Base-by-base conservation (phyloP, 1,284 basidiomycete genomes). In the Fomitopsis betulina region DNA sequence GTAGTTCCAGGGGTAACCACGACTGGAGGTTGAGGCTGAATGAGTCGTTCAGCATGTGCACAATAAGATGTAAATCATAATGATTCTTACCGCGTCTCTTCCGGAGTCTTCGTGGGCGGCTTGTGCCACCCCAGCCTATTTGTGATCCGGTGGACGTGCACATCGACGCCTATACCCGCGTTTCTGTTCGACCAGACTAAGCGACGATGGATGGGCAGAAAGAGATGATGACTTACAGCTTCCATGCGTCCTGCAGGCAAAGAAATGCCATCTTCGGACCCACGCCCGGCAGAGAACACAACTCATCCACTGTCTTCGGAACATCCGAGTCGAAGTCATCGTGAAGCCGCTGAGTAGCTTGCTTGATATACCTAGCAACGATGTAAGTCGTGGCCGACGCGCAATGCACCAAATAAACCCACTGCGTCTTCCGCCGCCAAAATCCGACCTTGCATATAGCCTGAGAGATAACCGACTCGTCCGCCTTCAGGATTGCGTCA, bases 241-340 rank as follows among this genome's bases (percentile, higher is more conserved):
- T 81, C 94, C 95, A 97, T 15, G 87, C 93, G 51, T 84, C 81
- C 62, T 96, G 93, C 1, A 98, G 78, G 0, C 87, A 79, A 45
- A 96, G 70, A 71, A 92, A 94, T 0, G 91, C 93, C 93, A 97
- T 95, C 73, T 97, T 97, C 0, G 93, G 94, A 0, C 95, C 94
- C 0, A 96, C 93, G 0, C 94, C 94, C 4, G 86, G 86, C 9
- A 97, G 74, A 17, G 87, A 86, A 62, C 92, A 91, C 10, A 97
- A 76, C 54, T 93, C 92, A 52, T 95, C 92, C 2, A 89, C 84
- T 0, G 91, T 94, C 69, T 91, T 87, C 0, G 94, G 94, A 0
- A 96, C 87, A 63, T 96, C 94, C 1, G 86, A 84, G 55, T 82
- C 81, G 58, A 93, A 89, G 0, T 89, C 79, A 58, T 91, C 85